These are phyloP conservation scores for Pythium rhizo-oryzae DNA, from an alignment of 352 stramenopile genomes.

Conservation along the genomic window DNA sequence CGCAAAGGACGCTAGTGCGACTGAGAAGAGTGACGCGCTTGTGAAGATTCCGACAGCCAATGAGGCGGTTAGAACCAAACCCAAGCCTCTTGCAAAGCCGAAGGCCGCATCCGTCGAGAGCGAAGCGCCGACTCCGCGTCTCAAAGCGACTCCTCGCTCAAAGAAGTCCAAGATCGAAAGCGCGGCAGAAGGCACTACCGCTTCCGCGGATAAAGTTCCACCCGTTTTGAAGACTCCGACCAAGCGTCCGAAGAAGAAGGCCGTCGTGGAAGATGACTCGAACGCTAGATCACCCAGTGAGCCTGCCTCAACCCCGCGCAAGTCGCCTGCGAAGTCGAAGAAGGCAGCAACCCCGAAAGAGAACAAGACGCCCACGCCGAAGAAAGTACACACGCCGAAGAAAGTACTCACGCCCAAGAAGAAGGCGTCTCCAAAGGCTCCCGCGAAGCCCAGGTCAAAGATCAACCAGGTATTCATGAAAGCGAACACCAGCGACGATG, in stretches of 20 bases:
- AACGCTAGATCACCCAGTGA: neutral
- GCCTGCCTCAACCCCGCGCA: neutral
- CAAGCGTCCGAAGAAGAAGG: slow-evolving; percentile 16
- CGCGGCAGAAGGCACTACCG: neutral
- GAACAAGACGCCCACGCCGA: slow-evolving; percentile 12
- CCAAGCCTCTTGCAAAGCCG: neutral
- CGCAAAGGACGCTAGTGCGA: neutral
- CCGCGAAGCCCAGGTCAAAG: slow-evolving; percentile 6
- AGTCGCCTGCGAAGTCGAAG: slow-evolving; percentile 25
- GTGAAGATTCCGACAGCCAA: neutral
- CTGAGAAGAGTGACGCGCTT: neutral
- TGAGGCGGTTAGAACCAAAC: neutral
- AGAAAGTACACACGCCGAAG: neutral
- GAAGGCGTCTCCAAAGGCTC: slow-evolving; percentile 1
- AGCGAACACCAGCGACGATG: neutral
- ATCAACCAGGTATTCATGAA: slow-evolving; percentile 14
- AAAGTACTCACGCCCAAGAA: too few relatives aligned
- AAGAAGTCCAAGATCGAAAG: slow-evolving; percentile 6
- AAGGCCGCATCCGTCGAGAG: slow-evolving; percentile 8
- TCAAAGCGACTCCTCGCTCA: slow-evolving; percentile 1
- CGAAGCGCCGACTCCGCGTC: neutral
- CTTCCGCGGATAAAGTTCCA: neutral
- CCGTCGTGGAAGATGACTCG: neutral
- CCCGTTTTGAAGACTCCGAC: slow-evolving; percentile 9
- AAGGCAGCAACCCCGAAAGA: slow-evolving; percentile 5